Conservation (phyloP, 768 basidiomycete genomes). For the Pholiota molesta region DNA sequence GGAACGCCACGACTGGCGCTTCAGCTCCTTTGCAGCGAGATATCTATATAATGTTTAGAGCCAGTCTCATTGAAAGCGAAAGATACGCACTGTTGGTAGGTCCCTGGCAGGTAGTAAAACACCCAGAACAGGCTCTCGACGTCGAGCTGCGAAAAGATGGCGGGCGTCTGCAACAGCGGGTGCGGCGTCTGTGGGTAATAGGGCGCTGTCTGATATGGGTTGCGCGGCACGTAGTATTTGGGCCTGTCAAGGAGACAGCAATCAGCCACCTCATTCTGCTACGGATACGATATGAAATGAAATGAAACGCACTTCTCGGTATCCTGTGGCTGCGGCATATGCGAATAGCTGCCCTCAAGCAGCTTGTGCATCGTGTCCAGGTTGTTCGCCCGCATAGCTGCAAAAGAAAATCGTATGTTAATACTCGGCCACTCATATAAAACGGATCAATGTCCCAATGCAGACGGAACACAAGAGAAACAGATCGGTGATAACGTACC, state of each 20-base stretch:
- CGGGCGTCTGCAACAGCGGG: slow-evolving; percentile 77
- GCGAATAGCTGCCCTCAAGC: slow-evolving; percentile 88
- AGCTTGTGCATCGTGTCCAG: slow-evolving; percentile 90
- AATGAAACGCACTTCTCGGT: slow-evolving; percentile 80
- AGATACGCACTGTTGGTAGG: slow-evolving; percentile 89
- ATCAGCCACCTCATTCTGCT: neutral
- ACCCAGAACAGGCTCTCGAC: slow-evolving; percentile 98
- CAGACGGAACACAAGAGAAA: neutral
- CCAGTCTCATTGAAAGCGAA: neutral
- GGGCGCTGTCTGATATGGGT: slow-evolving; percentile 86
- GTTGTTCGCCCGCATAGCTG: slow-evolving; percentile 84
- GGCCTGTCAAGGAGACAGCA: slow-evolving; percentile 57
- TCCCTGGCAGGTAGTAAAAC: slow-evolving; percentile 97
- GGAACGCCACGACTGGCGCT: slow-evolving; percentile 98
- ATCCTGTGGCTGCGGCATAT: slow-evolving; percentile 90
- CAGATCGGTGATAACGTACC: slow-evolving; percentile 47
- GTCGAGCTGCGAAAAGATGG: slow-evolving; percentile 88
- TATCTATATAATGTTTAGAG: slow-evolving; percentile 51
- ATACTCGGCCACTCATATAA: no score
- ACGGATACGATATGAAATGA: neutral
- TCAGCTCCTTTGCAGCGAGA: slow-evolving; percentile 95
- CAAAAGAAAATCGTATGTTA: slow-evolving; percentile 30
- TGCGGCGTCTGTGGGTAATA: slow-evolving; percentile 95
- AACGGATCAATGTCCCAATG: neutral
- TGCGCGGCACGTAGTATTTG: slow-evolving; percentile 94